Conservation (phyloP, 305 asterid species). For the Plantago coronopus region DNA sequence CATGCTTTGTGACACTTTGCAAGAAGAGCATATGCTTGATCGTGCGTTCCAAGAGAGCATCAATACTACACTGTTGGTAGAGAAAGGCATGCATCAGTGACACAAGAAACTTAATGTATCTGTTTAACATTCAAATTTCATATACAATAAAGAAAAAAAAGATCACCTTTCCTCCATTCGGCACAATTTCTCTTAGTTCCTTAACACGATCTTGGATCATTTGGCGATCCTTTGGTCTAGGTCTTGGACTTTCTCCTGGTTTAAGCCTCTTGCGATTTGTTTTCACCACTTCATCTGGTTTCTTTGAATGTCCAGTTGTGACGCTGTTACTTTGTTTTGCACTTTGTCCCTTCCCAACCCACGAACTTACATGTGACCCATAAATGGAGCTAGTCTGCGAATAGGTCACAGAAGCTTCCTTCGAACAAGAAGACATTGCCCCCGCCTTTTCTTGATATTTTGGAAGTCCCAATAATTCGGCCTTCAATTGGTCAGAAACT, state of each 20-base stretch:
- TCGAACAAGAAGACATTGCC: constrained; percentile 36
- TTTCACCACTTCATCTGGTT: constrained; percentile 39
- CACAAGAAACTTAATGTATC: constrained; percentile 9
- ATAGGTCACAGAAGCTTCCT: constrained; percentile 34
- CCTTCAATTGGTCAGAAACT: constrained; percentile 32
- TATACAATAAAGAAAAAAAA: constrained; percentile 9
- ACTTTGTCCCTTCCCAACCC: constrained; percentile 44
- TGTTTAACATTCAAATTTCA: constrained; percentile 1
- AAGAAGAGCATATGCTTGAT: constrained; percentile 78
- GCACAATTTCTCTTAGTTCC: constrained; percentile 76
- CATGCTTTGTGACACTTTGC: constrained; percentile 76
- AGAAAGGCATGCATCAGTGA: constrained; percentile 16
- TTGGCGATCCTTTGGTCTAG: constrained; percentile 82
- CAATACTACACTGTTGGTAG: constrained; percentile 75
- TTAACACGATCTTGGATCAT: constrained; percentile 91
- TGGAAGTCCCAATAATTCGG: constrained; percentile 48
- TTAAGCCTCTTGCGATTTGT: constrained; percentile 64
- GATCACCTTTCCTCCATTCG: constrained; percentile 70
- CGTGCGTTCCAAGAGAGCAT: constrained; percentile 72
- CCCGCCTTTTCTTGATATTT: constrained; percentile 36
- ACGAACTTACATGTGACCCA: constrained; percentile 52
- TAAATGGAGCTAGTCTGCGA: constrained; percentile 51
- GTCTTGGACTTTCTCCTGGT: constrained; percentile 77
- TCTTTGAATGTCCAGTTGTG: constrained; percentile 49
- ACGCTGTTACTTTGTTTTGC: constrained; percentile 42